Conservation (phyloP, 768 basidiomycete genomes). For the Auricularia cornea region DNA sequence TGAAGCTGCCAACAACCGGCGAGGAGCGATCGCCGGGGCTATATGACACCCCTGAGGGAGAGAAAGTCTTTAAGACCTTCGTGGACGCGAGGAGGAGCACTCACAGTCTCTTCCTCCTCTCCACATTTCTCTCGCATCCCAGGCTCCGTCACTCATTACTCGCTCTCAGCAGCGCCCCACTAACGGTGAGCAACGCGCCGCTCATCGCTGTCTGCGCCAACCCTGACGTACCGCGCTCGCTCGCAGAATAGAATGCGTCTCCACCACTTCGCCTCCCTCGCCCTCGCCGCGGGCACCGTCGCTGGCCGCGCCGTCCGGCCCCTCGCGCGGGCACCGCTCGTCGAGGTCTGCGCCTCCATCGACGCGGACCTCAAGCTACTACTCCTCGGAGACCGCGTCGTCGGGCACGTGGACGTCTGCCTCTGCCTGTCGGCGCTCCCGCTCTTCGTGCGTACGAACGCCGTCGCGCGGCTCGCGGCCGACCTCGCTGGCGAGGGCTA, state of each 20-base stretch:
- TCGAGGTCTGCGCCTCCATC: not conserved
- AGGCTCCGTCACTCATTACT: not conserved
- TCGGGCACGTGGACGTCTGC: conserved; percentile 28
- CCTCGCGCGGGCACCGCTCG: not conserved
- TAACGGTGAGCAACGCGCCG: not conserved
- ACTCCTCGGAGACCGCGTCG: not conserved
- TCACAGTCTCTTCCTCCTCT: not conserved
- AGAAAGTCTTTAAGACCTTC: too few species aligned
- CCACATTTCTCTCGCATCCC: not conserved
- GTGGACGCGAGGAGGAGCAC: too few species aligned
- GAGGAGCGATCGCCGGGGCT: too few species aligned
- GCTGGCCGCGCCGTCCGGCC: not conserved
- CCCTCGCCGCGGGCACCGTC: not conserved
- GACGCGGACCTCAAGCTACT: not conserved
- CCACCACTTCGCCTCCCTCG: not conserved
- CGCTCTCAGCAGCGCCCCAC: too few species aligned
- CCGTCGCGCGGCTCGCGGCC: conserved; percentile 22
- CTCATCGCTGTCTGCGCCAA: not conserved
- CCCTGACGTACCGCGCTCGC: not conserved
- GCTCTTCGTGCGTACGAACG: conserved; percentile 25
- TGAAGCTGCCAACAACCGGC: not conserved
- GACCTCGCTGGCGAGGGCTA: conserved; percentile 21
- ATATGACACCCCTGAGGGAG: too few species aligned
- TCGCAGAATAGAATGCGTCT: not conserved
- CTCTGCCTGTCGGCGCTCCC: conserved; percentile 35